These are phyloP conservation scores for Hygrophorus russula DNA, from an alignment of 768 basidiomycete species.

Conservation along the genomic window DNA sequence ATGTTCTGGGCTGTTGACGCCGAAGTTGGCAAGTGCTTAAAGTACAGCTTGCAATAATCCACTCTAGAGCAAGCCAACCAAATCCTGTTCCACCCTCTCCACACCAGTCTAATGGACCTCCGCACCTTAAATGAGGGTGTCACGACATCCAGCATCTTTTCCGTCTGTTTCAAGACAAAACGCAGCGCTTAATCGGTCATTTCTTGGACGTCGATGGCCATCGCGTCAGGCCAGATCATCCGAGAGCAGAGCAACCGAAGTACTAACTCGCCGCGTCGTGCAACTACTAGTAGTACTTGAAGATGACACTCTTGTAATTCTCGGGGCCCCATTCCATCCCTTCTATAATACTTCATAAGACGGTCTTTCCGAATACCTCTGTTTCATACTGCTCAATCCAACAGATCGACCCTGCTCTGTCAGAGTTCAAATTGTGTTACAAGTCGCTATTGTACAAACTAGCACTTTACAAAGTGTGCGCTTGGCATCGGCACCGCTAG, in stretches of 20 bases:
- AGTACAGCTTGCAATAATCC: too few relatives aligned
- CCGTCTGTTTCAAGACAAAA: conserved; percentile 50
- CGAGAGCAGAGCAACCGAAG: conserved; percentile 69
- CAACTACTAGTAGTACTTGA: conserved; percentile 53
- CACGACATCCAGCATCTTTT: conserved; percentile 84
- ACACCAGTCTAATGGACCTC: conserved; percentile 81
- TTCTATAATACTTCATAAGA: conserved; percentile 47
- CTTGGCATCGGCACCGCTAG: too few relatives aligned
- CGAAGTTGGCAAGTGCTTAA: too few relatives aligned
- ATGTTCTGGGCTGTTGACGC: too few relatives aligned
- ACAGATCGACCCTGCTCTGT: conserved; percentile 93
- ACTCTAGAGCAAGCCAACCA: conserved; percentile 69
- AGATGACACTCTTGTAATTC: conserved; percentile 80
- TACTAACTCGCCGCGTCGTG: conserved; percentile 66
- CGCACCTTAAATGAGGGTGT: conserved; percentile 97
- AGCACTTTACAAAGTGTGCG: too few relatives aligned
- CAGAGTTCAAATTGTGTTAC: too few relatives aligned
- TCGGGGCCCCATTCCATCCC: conserved; percentile 69
- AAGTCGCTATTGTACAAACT: too few relatives aligned
- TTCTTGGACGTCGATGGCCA: conserved; percentile 96
- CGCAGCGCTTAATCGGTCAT: conserved; percentile 71
- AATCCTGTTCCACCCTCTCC: conserved; percentile 60
- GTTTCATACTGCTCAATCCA: conserved; percentile 56
- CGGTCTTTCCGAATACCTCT: conserved; percentile 47
- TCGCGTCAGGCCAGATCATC: conserved; percentile 82